phyloP scores from a whole-genome alignment of 2,329 filamentous ascomycete species.

The Aspergillus sp. region DNA sequence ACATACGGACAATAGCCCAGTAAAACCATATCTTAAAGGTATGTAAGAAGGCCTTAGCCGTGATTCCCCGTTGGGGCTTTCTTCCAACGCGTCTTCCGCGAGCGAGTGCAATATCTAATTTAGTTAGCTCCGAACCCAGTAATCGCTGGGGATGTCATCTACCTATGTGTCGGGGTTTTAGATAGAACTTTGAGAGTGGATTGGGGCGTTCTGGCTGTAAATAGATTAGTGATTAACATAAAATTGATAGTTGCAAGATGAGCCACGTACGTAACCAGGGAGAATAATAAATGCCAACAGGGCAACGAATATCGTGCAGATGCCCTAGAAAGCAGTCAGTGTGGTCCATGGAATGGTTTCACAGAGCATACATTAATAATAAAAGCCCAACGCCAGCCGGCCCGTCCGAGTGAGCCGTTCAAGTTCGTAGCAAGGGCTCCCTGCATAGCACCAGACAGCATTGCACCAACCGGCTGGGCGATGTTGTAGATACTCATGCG shows the following conservation, averaged over 20 bases:
- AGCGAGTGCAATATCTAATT: background rate
- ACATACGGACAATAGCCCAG: background rate
- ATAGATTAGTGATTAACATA: background rate
- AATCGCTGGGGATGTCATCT: rapidly evolving
- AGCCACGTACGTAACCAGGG: slow-evolving; percentile 4
- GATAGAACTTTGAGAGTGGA: background rate
- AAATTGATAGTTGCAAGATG: no score
- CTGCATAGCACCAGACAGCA: slow-evolving; percentile 10
- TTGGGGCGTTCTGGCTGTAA: background rate
- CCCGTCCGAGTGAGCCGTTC: slow-evolving; percentile 3
- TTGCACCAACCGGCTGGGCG: slow-evolving; percentile 6
- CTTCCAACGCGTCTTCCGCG: background rate
- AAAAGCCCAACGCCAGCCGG: slow-evolving; percentile 11
- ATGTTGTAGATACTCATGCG: slow-evolving; percentile 12
- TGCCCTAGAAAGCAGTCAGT: background rate
- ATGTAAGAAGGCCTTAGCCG: background rate
- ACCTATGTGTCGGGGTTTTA: background rate
- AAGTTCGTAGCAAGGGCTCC: slow-evolving; percentile 8
- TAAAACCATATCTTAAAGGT: background rate
- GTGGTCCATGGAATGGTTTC: no score
- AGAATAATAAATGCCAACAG: slow-evolving; percentile 1
- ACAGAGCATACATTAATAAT: slow-evolving; percentile 1
- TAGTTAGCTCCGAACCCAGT: background rate
- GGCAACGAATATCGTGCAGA: slow-evolving; percentile 2
- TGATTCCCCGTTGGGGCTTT: background rate